phyloP scores from a whole-genome alignment of 108 stramenopile species.

The Craspedostauros australis region DNA sequence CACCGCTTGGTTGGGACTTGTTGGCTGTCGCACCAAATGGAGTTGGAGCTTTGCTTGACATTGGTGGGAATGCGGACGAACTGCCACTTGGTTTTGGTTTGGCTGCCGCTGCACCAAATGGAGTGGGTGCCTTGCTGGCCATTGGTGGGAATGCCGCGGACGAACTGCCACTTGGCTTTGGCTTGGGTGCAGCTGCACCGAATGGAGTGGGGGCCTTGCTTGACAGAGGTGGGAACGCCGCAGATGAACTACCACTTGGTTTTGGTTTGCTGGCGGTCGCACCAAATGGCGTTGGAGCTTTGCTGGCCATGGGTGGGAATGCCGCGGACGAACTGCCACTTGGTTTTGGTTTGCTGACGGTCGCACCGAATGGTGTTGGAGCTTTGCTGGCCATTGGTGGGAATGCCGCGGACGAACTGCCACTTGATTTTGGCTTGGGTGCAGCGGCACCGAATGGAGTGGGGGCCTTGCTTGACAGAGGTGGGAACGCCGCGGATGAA shows the following conservation, averaged over 20 bases:
- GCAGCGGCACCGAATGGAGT: neutral
- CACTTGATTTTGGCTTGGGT: neutral
- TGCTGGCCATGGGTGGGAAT: constrained; percentile 36
- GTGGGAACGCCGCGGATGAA: neutral
- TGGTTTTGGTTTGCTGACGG: neutral
- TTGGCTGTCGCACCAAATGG: constrained; percentile 39
- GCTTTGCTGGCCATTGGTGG: constrained; percentile 39
- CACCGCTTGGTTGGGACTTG: too few species aligned
- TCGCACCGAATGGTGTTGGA: constrained; percentile 10
- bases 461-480: neutral
- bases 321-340: constrained; percentile 2
- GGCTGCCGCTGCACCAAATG: constrained; percentile 28
- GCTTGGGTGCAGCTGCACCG: constrained; percentile 2
- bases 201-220: constrained; percentile 32
- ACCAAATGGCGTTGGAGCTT: constrained; percentile 42
- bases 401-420: constrained; percentile 13
- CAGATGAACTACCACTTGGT: neutral
- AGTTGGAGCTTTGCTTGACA: constrained; percentile 39
- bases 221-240: constrained; percentile 38
- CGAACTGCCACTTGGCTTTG: neutral
- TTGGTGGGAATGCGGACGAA: constrained; percentile 40
- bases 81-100: neutral
- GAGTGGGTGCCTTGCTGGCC: constrained; percentile 50
- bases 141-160: constrained; percentile 46
- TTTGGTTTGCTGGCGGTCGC: neutral